Percentiles rank a stretch among this genome's conserved stretches.
phyloP scores from a whole-genome alignment of 805 yeast species.

The Pichia phayaonensis region DNA sequence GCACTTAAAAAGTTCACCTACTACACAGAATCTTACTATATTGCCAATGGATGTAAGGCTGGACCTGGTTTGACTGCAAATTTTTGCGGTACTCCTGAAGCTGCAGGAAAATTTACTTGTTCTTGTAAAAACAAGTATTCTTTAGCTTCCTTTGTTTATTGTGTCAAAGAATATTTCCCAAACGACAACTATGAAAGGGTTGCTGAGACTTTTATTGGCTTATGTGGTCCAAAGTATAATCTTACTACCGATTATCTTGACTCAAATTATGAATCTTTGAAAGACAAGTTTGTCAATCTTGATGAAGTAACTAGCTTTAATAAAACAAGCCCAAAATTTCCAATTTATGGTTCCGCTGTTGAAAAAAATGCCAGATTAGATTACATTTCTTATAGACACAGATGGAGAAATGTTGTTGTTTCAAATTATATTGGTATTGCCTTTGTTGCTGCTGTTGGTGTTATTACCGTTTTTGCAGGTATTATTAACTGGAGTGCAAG shows the following conservation, averaged over 20 bases:
- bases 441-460: slow-evolving; percentile 41
- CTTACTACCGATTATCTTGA: slow-evolving; percentile 1
- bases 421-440: slow-evolving; percentile 42
- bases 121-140: slow-evolving; percentile 23
- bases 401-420: slow-evolving; percentile 31
- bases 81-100: slow-evolving; percentile 12
- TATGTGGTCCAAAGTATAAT: slow-evolving; percentile 18
- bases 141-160: slow-evolving; percentile 23
- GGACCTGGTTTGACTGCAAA: slow-evolving; percentile 16
- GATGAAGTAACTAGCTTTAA: slow-evolving; percentile 27
- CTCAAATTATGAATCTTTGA: slow-evolving; percentile 33
- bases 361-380: slow-evolving; percentile 19
- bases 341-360: slow-evolving; percentile 25
- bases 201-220: slow-evolving; percentile 14
- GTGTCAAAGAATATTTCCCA: slow-evolving; percentile 15
- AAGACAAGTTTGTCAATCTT: slow-evolving; percentile 31
- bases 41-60: slow-evolving; percentile 17
- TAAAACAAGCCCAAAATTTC: slow-evolving; percentile 27
- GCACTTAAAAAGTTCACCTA: slow-evolving; percentile 9
- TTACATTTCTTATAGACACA: slow-evolving; percentile 20
- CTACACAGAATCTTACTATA: slow-evolving; percentile 13
- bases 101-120: slow-evolving; percentile 13
- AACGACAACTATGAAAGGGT: slow-evolving; percentile 1
- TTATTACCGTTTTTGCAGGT: slow-evolving; percentile 35
- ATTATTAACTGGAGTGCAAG: slow-evolving; percentile 34